phyloP scores from a whole-genome alignment of 1,139 yeast genomes.

The Protomyces gravidus region DNA sequence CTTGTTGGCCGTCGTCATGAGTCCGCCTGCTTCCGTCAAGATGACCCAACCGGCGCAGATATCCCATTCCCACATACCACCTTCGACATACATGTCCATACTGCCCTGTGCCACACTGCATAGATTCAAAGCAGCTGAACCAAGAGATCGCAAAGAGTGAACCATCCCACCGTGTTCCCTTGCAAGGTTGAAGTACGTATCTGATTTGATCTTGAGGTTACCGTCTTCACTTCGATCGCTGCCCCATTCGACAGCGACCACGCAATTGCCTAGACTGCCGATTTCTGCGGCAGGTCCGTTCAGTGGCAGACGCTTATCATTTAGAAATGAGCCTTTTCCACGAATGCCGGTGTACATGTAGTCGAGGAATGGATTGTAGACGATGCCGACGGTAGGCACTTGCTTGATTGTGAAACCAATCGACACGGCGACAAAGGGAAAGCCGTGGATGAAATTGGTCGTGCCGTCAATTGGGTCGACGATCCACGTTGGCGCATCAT shows the following conservation, averaged over 20 bases:
- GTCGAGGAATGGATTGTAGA: constrained; percentile 54
- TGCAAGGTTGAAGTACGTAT: constrained; percentile 48
- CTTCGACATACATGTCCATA: constrained; percentile 60
- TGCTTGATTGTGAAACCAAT: constrained; percentile 52
- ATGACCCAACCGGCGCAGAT: constrained; percentile 64
- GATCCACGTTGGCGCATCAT: constrained; percentile 55
- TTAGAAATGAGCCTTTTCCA: constrained; percentile 52
- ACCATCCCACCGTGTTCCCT: constrained; percentile 49
- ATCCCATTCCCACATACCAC: constrained; percentile 62
- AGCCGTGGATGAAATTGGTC: constrained; percentile 56
- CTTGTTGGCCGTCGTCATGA: constrained; percentile 51
- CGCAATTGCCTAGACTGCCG: constrained; percentile 42
- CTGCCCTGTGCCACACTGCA: constrained; percentile 55
- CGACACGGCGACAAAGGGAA: constrained; percentile 58
- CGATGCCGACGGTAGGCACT: constrained; percentile 55
- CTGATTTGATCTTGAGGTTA: constrained; percentile 49
- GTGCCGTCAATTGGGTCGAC: constrained; percentile 64
- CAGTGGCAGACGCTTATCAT: constrained; percentile 44
- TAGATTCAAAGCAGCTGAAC: constrained; percentile 59
- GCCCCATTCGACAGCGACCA: constrained; percentile 59
- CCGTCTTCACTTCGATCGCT: constrained; percentile 50
- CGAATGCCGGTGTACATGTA: constrained; percentile 50
- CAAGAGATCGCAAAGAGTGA: constrained; percentile 56
- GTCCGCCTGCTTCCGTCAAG: constrained; percentile 56
- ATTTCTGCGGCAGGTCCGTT: constrained; percentile 39